Percentiles rank a stretch among this genome's conserved stretches.
Evolutionary conservation across 169 alveolate species (phyloP).

Genomic region (Eimeria falciformis): DNA sequence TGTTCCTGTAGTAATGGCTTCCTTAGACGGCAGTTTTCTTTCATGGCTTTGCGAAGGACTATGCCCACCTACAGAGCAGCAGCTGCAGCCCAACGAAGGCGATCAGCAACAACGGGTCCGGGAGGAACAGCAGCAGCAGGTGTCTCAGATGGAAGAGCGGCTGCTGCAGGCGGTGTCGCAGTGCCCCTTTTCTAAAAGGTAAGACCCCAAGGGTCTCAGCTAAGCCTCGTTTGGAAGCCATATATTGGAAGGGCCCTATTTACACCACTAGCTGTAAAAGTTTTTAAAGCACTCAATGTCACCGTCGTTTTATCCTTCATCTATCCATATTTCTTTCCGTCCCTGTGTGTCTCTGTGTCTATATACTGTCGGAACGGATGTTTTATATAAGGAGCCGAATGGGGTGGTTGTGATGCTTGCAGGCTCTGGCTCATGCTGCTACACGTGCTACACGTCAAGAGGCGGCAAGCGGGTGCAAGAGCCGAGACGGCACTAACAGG

Average conservation of each 20-base stretch:
- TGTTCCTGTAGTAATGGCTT: not conserved
- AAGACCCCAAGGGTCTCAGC: not conserved
- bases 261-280: no score
- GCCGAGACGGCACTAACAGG: conserved; percentile 45
- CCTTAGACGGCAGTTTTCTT: conserved; percentile 14
- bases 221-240: no score
- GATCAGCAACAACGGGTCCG: conserved; percentile 38
- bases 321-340: not conserved
- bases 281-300: no score
- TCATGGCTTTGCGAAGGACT: conserved; percentile 25
- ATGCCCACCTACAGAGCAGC: conserved; percentile 10
- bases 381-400: no score
- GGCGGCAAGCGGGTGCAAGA: conserved; percentile 4
- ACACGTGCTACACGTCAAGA: conserved; percentile 32
- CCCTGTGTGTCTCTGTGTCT: no score
- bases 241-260: no score
- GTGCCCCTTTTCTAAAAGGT: conserved; percentile 49
- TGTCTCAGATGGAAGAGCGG: conserved; percentile 24
- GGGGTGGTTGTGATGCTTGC: not conserved
- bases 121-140: not conserved
- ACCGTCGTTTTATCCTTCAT: no score
- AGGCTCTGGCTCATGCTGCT: conserved; percentile 45
- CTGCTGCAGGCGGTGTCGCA: conserved; percentile 46
- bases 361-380: not conserved
- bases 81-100: not conserved